Evolutionary conservation across 371 early-diverging fungal genomes (phyloP).

Genomic region (Entomophthora muscae): DNA sequence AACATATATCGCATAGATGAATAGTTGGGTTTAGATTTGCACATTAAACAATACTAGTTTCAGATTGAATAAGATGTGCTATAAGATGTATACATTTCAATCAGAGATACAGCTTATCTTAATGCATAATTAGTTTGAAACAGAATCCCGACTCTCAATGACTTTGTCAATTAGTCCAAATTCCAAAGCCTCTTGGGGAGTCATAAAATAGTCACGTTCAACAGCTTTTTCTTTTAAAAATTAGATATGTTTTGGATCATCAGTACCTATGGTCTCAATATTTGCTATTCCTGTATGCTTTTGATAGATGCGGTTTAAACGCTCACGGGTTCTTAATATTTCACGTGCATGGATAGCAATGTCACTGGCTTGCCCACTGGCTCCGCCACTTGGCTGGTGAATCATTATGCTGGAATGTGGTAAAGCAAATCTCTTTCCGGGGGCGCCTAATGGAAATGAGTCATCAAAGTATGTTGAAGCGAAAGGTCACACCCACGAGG

Average conservation of each 20-base stretch:
- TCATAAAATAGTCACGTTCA: conserved; percentile 93
- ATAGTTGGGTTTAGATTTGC: too few species aligned
- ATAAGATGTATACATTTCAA: too few species aligned
- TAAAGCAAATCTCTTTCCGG: conserved; percentile 71
- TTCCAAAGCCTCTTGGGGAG: conserved; percentile 70
- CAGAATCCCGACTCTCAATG: conserved; percentile 28
- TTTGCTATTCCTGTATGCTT: conserved; percentile 69
- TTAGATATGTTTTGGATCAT: neutral
- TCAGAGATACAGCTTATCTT: too few species aligned
- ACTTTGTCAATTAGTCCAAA: conserved; percentile 88
- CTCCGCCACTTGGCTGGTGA: conserved; percentile 94
- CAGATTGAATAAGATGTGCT: too few species aligned
- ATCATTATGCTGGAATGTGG: conserved; percentile 93
- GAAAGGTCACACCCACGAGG: too few species aligned
- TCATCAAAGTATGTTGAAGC: too few species aligned
- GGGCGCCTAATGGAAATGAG: conserved; percentile 62
- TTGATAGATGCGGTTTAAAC: conserved; percentile 71
- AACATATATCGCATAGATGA: too few species aligned
- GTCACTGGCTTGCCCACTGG: conserved; percentile 91
- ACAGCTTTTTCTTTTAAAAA: conserved; percentile 47
- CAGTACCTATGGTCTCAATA: conserved; percentile 58
- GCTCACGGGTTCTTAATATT: conserved; percentile 74
- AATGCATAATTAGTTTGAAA: too few species aligned
- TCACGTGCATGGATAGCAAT: conserved; percentile 94
- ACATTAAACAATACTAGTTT: too few species aligned